Percentiles rank a stretch among this genome's conserved stretches.
phyloP scores from a whole-genome alignment of 352 stramenopile species.

The Phytopythium chamaehyphon region DNA sequence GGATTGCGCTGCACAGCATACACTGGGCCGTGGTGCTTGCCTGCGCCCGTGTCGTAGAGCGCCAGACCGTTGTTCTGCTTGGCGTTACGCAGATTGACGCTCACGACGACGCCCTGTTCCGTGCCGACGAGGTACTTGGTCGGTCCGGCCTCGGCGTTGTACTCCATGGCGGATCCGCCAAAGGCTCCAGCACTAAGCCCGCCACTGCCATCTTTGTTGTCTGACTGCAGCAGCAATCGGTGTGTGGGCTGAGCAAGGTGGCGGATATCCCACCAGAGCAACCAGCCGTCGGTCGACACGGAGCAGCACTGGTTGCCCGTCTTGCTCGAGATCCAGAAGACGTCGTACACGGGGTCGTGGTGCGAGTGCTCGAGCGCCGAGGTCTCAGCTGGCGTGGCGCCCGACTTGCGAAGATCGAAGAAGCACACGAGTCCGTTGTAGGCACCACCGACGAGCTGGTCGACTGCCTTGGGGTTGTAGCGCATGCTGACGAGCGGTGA shows the following conservation, averaged over 20 bases:
- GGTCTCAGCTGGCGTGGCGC: slow-evolving; percentile 82
- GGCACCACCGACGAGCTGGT: slow-evolving; percentile 93
- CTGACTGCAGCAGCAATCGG: slow-evolving; percentile 54
- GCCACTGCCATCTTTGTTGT: slow-evolving; percentile 54
- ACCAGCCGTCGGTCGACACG: slow-evolving; percentile 94
- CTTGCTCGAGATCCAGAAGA: slow-evolving; percentile 96
- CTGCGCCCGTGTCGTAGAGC: slow-evolving; percentile 91
- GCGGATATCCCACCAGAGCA: slow-evolving; percentile 90
- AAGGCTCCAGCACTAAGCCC: slow-evolving; percentile 52
- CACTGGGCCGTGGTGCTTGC: slow-evolving; percentile 96
- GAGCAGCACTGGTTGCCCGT: slow-evolving; percentile 95
- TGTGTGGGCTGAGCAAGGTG: slow-evolving; percentile 83
- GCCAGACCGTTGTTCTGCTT: slow-evolving; percentile 98
- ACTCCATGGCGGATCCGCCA: slow-evolving; percentile 94
- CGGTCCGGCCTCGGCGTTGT: slow-evolving; percentile 94
- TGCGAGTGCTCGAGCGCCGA: slow-evolving; percentile 97
- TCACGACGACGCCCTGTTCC: slow-evolving; percentile 95
- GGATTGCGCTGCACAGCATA: slow-evolving; percentile 96
- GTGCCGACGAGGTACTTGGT: slow-evolving; percentile 98
- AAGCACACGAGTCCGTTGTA: slow-evolving; percentile 98
- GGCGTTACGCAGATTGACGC: slow-evolving; percentile 94
- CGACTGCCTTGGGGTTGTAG: slow-evolving; percentile 96
- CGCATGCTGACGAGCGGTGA: slow-evolving; percentile 90
- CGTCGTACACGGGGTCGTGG: slow-evolving; percentile 96
- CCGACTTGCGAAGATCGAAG: slow-evolving; percentile 94